Percentiles rank a stretch among this genome's conserved stretches.
Evolutionary conservation across 805 yeast genomes (phyloP).

Genomic region (Lipomyces lipofer): DNA sequence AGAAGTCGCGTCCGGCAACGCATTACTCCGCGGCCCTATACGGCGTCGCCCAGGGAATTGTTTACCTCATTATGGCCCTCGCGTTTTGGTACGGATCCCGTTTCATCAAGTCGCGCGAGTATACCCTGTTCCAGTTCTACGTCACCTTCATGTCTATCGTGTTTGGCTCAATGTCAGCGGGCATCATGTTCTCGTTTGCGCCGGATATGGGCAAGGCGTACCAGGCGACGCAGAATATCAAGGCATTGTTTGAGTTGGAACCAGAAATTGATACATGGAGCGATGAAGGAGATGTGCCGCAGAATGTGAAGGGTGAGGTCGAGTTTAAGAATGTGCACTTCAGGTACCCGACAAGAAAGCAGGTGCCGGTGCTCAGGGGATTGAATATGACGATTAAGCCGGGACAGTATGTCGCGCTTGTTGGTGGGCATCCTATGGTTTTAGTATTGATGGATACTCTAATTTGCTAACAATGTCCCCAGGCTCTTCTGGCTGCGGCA

Average conservation of each 20-base stretch:
- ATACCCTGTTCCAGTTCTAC: constrained; percentile 40
- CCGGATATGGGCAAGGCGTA: constrained; percentile 47
- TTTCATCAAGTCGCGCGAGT: constrained; percentile 36
- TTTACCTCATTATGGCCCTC: constrained; percentile 43
- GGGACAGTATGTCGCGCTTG: constrained; percentile 60
- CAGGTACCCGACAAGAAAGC: constrained; percentile 62
- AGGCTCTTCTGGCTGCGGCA: constrained; percentile 58
- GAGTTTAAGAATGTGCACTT: constrained; percentile 59
- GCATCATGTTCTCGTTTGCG: constrained; percentile 42
- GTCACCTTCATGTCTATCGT: constrained; percentile 42
- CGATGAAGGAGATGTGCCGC: constrained; percentile 37
- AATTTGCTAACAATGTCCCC: background rate
- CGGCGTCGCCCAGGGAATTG: constrained; percentile 42
- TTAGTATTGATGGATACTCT: background rate
- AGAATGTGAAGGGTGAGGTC: constrained; percentile 51
- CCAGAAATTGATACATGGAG: constrained; percentile 41
- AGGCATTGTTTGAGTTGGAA: constrained; percentile 35
- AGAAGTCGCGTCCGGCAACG: constrained; percentile 35
- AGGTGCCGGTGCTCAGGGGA: constrained; percentile 51
- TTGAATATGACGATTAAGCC: constrained; percentile 52
- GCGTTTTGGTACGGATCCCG: constrained; percentile 47
- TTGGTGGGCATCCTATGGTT: constrained; percentile 45
- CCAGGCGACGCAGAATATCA: constrained; percentile 40
- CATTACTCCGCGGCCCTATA: constrained; percentile 39
- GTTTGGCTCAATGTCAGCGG: constrained; percentile 46